Evolutionary conservation across 371 early-diverging fungal species (phyloP).

Genomic region (Apophysomyces elegans): DNA sequence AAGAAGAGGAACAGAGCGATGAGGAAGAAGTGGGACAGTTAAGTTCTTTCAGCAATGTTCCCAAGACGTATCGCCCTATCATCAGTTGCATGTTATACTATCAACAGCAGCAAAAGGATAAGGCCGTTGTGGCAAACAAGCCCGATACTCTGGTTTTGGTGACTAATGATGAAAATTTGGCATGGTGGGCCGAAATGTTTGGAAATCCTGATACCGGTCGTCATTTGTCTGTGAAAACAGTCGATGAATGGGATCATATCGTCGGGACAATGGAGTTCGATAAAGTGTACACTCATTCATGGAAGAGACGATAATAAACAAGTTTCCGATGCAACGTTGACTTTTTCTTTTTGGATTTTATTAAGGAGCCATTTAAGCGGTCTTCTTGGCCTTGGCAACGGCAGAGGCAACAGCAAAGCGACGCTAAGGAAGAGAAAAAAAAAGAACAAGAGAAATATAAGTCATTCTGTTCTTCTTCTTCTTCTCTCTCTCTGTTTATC

Average conservation of each 20-base stretch:
- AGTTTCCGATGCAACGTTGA: neutral
- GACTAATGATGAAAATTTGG: slow-evolving; percentile 52
- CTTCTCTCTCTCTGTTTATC: neutral
- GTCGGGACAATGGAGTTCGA: slow-evolving; percentile 37
- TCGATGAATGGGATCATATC: slow-evolving; percentile 50
- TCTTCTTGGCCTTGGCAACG: slow-evolving; percentile 49
- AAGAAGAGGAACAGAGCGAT: slow-evolving; percentile 22
- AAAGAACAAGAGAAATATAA: neutral
- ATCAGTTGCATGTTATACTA: slow-evolving; percentile 51
- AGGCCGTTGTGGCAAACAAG: neutral
- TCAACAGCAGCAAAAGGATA: slow-evolving; percentile 27
- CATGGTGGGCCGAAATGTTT: slow-evolving; percentile 56
- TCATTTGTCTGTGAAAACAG: slow-evolving; percentile 41
- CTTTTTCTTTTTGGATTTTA: too few species aligned
- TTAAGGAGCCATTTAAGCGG: slow-evolving; percentile 22
- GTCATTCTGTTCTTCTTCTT: neutral
- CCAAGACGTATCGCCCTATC: slow-evolving; percentile 40
- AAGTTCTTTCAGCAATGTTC: slow-evolving; percentile 34
- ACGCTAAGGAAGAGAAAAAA: slow-evolving; percentile 34
- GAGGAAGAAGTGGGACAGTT: slow-evolving; percentile 23
- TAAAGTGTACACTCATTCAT: slow-evolving; percentile 32
- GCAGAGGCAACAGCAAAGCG: slow-evolving; percentile 48
- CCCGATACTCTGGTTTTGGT: slow-evolving; percentile 39
- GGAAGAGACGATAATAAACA: slow-evolving; percentile 27
- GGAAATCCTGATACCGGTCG: slow-evolving; percentile 42